phyloP scores from a whole-genome alignment of 345 rosid genomes.

The Arabis alpina region DNA sequence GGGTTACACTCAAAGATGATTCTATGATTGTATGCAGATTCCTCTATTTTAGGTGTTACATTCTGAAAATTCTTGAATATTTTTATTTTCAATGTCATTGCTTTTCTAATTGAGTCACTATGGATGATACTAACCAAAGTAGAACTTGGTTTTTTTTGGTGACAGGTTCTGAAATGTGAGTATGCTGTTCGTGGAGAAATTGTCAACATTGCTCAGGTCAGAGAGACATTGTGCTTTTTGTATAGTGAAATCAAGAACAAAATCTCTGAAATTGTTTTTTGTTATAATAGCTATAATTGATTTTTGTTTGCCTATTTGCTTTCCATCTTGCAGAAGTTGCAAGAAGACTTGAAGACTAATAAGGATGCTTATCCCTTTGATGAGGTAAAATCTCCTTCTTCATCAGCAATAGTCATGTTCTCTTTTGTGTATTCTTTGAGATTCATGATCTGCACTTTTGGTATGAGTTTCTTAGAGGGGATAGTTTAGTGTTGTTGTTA shows the following conservation, averaged over 20 bases:
- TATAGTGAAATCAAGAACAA: not conserved
- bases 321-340: conserved; percentile 57
- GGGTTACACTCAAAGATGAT: not conserved
- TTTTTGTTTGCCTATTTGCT: not conserved
- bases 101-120: no score
- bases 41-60: no score
- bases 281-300: not conserved
- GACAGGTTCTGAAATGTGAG: conserved; percentile 78
- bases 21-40: no score
- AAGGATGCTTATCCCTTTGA: conserved; percentile 79
- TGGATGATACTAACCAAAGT: not conserved
- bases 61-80: no score
- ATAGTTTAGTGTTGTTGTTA: not conserved
- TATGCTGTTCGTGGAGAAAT: conserved; percentile 98
- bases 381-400: conserved; percentile 55
- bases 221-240: conserved; percentile 15
- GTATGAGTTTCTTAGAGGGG: conserved; percentile 9
- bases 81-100: no score
- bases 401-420: not conserved
- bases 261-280: not conserved
- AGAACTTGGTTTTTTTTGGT: not conserved
- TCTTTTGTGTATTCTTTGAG: not conserved
- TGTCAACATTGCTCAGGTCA: conserved; percentile 87
- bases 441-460: no score
- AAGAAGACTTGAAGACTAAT: conserved; percentile 65